These are phyloP conservation scores for Acer yangbiense DNA, from an alignment of 345 rosid species.

Conservation along the genomic window DNA sequence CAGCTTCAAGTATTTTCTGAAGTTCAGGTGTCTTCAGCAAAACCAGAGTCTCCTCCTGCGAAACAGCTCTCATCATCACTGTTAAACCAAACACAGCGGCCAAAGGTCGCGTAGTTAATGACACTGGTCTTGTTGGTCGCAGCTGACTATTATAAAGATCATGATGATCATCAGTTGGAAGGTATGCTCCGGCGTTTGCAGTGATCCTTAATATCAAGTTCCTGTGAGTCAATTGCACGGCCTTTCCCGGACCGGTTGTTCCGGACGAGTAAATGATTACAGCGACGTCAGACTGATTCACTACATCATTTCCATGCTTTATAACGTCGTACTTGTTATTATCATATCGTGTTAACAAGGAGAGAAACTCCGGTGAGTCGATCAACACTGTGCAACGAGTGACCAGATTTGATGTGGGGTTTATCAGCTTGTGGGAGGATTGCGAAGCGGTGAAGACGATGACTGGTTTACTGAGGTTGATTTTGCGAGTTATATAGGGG, in stretches of 20 bases:
- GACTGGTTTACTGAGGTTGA: slow-evolving; percentile 55
- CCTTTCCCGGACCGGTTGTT: slow-evolving; percentile 82
- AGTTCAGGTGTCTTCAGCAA: no score
- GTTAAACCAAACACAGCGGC: no score
- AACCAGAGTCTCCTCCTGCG: no score
- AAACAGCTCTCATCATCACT: no score
- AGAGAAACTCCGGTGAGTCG: slow-evolving; percentile 77
- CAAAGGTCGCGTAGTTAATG: no score
- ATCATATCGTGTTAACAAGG: slow-evolving; percentile 20
- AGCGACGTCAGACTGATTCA: slow-evolving; percentile 24
- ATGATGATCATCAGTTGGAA: no score
- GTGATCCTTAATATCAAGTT: slow-evolving; percentile 40
- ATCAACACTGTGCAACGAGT: slow-evolving; percentile 19
- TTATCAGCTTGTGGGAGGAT: slow-evolving; percentile 46
- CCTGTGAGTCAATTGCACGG: slow-evolving; percentile 68
- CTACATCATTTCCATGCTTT: no score
- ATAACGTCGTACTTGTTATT: no score
- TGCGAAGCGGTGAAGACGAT: slow-evolving; percentile 75
- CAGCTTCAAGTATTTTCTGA: no score
- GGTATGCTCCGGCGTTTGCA: not conserved
- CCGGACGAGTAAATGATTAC: slow-evolving; percentile 84
- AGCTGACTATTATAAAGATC: no score
- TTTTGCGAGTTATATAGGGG: slow-evolving; percentile 50
- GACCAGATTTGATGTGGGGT: slow-evolving; percentile 21
- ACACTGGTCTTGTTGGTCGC: no score